Percentiles rank a stretch among this genome's conserved stretches.
phyloP scores from a whole-genome alignment of 768 basidiomycete species.

The Amanita phalloides region DNA sequence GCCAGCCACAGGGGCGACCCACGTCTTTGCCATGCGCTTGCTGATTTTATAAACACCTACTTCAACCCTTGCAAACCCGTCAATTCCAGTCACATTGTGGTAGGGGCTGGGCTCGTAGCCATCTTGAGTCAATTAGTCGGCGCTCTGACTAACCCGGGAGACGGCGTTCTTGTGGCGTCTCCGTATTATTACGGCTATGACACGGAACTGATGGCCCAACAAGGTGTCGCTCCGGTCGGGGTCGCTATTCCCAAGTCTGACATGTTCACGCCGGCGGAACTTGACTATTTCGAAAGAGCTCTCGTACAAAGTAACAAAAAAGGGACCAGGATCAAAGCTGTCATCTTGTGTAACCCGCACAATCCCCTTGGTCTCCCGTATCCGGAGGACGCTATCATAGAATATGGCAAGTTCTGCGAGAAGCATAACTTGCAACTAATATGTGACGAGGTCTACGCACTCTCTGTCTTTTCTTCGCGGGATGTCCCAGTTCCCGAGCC shows the following conservation, averaged over 20 bases:
- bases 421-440: constrained; percentile 17
- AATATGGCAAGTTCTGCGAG: constrained; percentile 10
- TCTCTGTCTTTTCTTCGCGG: constrained; percentile 13
- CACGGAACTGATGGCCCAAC: constrained; percentile 1
- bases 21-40: constrained; percentile 8
- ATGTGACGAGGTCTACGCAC: constrained; percentile 19
- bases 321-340: constrained; percentile 12
- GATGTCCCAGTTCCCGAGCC: constrained; percentile 11
- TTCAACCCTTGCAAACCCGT: constrained; percentile 9
- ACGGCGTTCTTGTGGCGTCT: constrained; percentile 9
- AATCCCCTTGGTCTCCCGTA: constrained; percentile 17
- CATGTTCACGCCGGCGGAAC: constrained; percentile 9
- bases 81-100: constrained; percentile 6
- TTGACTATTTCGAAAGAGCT: constrained; percentile 11
- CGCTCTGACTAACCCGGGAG: constrained; percentile 9
- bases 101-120: constrained; percentile 9
- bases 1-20: constrained; percentile 7
- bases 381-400: constrained; percentile 12
- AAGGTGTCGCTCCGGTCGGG: constrained; percentile 4
- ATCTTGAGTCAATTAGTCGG: constrained; percentile 7
- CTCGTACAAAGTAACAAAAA: constrained; percentile 8
- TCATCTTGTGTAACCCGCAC: constrained; percentile 20
- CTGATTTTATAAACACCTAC: constrained; percentile 8
- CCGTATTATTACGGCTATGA: constrained; percentile 15
- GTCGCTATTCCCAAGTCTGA: constrained; percentile 5